A percentile compares a stretch with the other conserved stretches of the same genome.
Conservation (phyloP, 192 early-diverging fungal genomes). For the Umbelopsis sp. region DNA sequence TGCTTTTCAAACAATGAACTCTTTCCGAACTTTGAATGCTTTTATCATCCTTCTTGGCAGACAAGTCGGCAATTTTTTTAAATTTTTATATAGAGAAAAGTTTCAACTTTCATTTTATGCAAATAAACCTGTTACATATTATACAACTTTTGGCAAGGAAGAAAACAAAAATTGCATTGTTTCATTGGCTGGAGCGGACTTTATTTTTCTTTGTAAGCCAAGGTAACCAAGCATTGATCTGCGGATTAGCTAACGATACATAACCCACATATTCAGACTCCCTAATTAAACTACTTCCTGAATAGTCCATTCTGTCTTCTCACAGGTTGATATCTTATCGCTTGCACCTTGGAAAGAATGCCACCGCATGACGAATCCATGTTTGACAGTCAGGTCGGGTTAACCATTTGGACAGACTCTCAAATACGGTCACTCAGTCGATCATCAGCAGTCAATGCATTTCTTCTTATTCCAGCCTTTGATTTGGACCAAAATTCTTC, state of each 20-base stretch:
- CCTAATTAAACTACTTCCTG: neutral
- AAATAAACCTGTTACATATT: conserved; percentile 5
- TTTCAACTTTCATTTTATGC: conserved; percentile 6
- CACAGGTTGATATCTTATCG: too few species aligned
- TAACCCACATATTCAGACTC: neutral
- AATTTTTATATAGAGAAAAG: neutral
- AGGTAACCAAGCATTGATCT: neutral
- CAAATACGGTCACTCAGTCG: conserved; percentile 5
- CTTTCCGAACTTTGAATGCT: conserved; percentile 2
- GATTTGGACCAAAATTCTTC: conserved; percentile 19
- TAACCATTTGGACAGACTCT: neutral
- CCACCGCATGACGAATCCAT: conserved; percentile 1
- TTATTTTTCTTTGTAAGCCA: neutral
- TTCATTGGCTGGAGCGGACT: neutral
- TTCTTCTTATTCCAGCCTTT: conserved; percentile 8
- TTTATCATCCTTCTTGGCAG: conserved; percentile 5
- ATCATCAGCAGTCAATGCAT: conserved; percentile 2
- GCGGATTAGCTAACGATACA: neutral
- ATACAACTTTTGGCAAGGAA: conserved; percentile 10
- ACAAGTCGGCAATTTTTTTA: neutral
- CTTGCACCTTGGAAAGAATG: too few species aligned
- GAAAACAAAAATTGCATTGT: neutral
- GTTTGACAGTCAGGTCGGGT: conserved; percentile 5
- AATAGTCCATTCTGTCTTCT: neutral
- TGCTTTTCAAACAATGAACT: neutral